Evolutionary conservation across 2,329 filamentous ascomycete genomes (phyloP).

Genomic region (Cladophialophora immunda): DNA sequence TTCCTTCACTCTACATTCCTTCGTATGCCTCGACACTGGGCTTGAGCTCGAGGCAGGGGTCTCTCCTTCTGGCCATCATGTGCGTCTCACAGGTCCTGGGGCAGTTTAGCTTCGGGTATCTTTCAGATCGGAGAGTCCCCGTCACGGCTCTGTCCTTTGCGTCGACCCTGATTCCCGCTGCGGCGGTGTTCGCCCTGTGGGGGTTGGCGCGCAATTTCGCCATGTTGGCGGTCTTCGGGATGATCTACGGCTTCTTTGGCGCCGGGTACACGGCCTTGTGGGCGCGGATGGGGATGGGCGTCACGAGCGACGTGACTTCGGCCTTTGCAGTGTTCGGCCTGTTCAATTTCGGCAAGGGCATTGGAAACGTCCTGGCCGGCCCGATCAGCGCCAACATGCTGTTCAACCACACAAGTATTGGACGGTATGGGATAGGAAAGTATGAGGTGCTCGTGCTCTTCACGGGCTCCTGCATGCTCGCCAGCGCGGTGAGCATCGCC

Average conservation of each 20-base stretch:
- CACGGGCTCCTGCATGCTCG: conserved; percentile 38
- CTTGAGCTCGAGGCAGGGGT: conserved; percentile 28
- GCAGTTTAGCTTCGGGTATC: conserved; percentile 42
- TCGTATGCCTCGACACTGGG: conserved; percentile 44
- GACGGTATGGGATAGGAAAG: conserved; percentile 29
- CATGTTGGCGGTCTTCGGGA: conserved; percentile 51
- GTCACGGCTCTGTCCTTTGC: conserved; percentile 53
- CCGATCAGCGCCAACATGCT: conserved; percentile 39
- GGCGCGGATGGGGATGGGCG: conserved; percentile 49
- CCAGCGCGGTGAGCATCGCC: conserved; percentile 30
- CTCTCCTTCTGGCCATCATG: conserved; percentile 38
- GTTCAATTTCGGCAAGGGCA: conserved; percentile 39
- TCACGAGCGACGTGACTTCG: conserved; percentile 31
- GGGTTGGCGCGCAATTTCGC: conserved; percentile 55
- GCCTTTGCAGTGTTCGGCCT: conserved; percentile 35
- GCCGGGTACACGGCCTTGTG: conserved; percentile 55
- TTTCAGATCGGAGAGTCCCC: conserved; percentile 52
- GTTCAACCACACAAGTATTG: not conserved
- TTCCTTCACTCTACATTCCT: conserved; percentile 51
- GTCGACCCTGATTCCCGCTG: conserved; percentile 51
- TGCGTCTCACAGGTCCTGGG: conserved; percentile 35
- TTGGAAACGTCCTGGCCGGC: conserved; percentile 42
- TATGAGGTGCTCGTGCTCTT: conserved; percentile 39
- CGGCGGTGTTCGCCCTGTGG: conserved; percentile 58
- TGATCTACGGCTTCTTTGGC: conserved; percentile 57